These are phyloP conservation scores for Micromonas pusilla DNA, from an alignment of 139 green algal species.

Conservation along the genomic window DNA sequence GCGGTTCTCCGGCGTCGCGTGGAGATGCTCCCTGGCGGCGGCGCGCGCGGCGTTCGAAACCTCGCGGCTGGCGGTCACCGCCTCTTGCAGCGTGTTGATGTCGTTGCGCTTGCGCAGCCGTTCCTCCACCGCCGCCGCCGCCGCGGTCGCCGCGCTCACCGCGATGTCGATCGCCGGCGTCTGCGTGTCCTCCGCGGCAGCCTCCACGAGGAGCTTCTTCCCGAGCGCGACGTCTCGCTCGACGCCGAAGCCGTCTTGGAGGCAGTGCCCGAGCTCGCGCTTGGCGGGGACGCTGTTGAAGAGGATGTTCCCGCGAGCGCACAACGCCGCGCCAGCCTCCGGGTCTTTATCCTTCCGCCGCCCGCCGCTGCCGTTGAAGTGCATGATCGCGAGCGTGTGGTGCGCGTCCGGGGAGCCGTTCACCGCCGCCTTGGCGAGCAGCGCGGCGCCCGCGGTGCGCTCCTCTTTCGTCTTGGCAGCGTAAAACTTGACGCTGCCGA, in stretches of 20 bases:
- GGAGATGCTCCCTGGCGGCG: background rate
- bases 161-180: constrained; percentile 22
- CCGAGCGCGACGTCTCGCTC: constrained; percentile 23
- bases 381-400: constrained; percentile 37
- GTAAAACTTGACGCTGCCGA: background rate
- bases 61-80: background rate
- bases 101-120: background rate
- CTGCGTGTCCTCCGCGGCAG: background rate
- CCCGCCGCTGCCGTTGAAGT: constrained; percentile 40
- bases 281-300: constrained; percentile 26
- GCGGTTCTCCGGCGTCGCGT: no score
- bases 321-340: background rate
- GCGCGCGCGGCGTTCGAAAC: background rate
- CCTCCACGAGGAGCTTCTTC: constrained; percentile 28
- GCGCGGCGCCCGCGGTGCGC: constrained; percentile 13
- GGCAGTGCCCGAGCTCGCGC: constrained; percentile 38
- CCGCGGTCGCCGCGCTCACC: background rate
- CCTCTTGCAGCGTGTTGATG: background rate
- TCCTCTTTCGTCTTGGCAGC: constrained; percentile 12
- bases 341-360: background rate
- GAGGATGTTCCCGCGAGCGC: background rate
- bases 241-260: constrained; percentile 36
- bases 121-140: background rate
- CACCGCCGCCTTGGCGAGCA: constrained; percentile 27
- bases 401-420: constrained; percentile 25